Percentiles rank a stretch among this genome's conserved stretches.
Conservation (phyloP, 2,329 filamentous ascomycete species). For the Ascochyta lentis region DNA sequence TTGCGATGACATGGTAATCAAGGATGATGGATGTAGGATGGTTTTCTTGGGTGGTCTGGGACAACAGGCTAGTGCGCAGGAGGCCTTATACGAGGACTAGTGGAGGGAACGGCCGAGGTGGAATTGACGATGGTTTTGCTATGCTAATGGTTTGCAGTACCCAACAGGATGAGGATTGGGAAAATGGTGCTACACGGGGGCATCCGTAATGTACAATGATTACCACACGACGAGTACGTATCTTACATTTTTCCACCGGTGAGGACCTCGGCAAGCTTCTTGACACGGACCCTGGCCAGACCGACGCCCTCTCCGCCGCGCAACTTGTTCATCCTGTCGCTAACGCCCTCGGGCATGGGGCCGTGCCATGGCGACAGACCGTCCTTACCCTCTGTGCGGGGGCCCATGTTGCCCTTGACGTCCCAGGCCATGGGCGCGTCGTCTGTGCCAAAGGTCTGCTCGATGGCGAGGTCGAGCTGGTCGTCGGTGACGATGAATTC, state of each 20-base stretch:
- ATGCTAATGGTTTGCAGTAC: no score
- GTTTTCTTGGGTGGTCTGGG: no score
- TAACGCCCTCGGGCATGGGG: slow-evolving; percentile 41
- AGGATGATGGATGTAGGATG: no score
- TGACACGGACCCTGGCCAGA: slow-evolving; percentile 64
- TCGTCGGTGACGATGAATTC: slow-evolving; percentile 84
- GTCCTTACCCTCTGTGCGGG: slow-evolving; percentile 26
- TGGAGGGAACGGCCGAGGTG: no score
- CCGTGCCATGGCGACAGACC: slow-evolving; percentile 43
- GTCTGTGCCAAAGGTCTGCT: slow-evolving; percentile 75
- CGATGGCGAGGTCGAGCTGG: slow-evolving; percentile 76
- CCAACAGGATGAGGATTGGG: neutral
- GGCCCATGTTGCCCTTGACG: slow-evolving; percentile 27
- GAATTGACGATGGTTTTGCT: no score
- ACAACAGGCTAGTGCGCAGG: no score
- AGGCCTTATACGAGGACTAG: no score
- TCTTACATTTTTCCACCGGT: slow-evolving; percentile 67
- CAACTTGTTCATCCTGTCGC: slow-evolving; percentile 44
- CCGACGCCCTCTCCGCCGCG: slow-evolving; percentile 46
- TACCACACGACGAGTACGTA: neutral
- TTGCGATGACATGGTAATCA: no score
- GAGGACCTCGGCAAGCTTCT: slow-evolving; percentile 69
- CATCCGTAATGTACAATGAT: slow-evolving; percentile 10
- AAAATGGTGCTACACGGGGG: neutral
- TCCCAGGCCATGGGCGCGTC: slow-evolving; percentile 52